These are phyloP conservation scores for Pseudonitzschia multistriata DNA, from an alignment of 108 stramenopile species.

Conservation along the genomic window DNA sequence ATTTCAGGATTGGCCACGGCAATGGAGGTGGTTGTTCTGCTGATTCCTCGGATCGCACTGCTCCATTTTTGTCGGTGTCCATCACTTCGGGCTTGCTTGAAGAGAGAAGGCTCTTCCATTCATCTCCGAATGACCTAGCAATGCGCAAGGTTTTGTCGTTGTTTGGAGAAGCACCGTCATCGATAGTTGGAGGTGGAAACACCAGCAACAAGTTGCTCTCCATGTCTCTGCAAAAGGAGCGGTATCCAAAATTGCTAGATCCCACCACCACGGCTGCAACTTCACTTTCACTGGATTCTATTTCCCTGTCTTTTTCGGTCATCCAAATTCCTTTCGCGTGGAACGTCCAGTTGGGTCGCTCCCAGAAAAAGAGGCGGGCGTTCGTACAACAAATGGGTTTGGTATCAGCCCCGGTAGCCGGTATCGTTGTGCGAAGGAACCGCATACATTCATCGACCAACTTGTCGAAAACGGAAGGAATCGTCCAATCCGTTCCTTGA, in stretches of 20 bases:
- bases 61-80: not conserved
- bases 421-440: constrained; percentile 14
- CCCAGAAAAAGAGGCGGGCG: constrained; percentile 59
- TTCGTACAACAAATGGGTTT: not conserved
- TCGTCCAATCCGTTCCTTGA: constrained; percentile 57
- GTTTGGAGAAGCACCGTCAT: not conserved
- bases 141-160: not conserved
- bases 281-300: constrained; percentile 18
- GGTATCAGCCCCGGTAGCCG: not conserved
- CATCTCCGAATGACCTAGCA: constrained; percentile 4
- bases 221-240: constrained; percentile 69
- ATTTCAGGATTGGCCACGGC: constrained; percentile 19
- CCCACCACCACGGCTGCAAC: constrained; percentile 61
- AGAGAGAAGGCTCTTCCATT: constrained; percentile 25
- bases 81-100: constrained; percentile 2
- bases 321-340: constrained; percentile 88
- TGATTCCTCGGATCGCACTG: not conserved
- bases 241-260: constrained; percentile 76
- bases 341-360: constrained; percentile 78
- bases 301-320: constrained; percentile 8
- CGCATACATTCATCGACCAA: constrained; percentile 42
- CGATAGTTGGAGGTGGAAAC: constrained; percentile 34
- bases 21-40: constrained; percentile 20
- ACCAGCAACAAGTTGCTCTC: constrained; percentile 78
- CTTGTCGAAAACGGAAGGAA: constrained; percentile 71